Percentiles rank a stretch among this genome's conserved stretches.
Evolutionary conservation across 768 basidiomycete genomes (phyloP).

Genomic region (Trichaptum fuscoviolaceum): DNA sequence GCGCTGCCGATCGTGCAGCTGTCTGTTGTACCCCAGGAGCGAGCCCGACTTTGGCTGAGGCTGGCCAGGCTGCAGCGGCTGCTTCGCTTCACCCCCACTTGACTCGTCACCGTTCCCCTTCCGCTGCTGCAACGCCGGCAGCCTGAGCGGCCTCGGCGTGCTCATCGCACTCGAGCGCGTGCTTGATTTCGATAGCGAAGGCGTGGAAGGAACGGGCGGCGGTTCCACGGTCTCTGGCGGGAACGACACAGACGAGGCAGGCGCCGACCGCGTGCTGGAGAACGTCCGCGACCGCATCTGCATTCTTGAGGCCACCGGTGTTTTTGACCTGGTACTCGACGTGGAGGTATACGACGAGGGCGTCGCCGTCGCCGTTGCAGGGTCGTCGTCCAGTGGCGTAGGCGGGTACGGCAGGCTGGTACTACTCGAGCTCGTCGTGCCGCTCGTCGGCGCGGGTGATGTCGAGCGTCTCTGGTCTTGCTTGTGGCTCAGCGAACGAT

Average conservation of each 20-base stretch:
- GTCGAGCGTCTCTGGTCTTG: background rate
- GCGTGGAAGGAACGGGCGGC: background rate
- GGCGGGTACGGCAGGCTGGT: background rate
- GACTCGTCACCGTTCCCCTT: too few species aligned
- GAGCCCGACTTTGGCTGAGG: constrained; percentile 20
- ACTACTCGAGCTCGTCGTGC: background rate
- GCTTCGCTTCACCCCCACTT: background rate
- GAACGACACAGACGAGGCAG: constrained; percentile 4
- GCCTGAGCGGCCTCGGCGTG: constrained; percentile 24
- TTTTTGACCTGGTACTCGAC: constrained; percentile 11
- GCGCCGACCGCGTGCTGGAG: constrained; percentile 6
- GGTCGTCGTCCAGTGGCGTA: background rate
- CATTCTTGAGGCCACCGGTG: constrained; percentile 12
- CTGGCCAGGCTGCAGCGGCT: constrained; percentile 19
- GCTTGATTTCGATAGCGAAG: background rate
- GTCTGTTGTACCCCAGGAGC: constrained; percentile 28
- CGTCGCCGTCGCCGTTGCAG: background rate
- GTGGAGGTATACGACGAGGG: background rate
- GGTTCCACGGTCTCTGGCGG: constrained; percentile 15
- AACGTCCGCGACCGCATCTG: constrained; percentile 4
- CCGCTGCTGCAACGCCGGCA: constrained; percentile 20
- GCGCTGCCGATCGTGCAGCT: constrained; percentile 30
- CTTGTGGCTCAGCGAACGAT: background rate
- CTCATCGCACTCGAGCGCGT: constrained; percentile 5
- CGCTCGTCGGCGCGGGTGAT: background rate